Evolutionary conservation across 2,329 filamentous ascomycete genomes (phyloP), one percentile per base, ranked within the genome.

Genomic region (Hypoxylon sp.): DNA sequence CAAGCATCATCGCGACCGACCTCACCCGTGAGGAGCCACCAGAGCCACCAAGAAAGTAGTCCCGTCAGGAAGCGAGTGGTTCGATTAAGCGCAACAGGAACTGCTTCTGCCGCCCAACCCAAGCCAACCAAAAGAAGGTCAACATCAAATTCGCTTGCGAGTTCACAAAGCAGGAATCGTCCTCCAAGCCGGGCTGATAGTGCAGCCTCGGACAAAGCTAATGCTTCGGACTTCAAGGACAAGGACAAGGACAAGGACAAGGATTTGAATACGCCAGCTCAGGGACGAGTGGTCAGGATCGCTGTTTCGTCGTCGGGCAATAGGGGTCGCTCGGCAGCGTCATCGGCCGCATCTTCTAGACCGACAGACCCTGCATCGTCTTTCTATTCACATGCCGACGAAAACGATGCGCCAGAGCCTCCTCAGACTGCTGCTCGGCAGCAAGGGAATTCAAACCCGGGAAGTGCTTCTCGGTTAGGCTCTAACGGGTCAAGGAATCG

Each of bases 21-120:
- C 1, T 85, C 82, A 17, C 83, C 84, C 1, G 74, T 77, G 1
- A 78, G 76, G 51, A 84, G 80, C 53, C 72, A 74, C 39, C 62
- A 75, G 72, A 30, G 77, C 79, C 41, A 22, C 10, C 41, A 47
- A 47, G 84, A 86, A 41, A 78, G 76, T 56, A 87, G 84, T 68
- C 85, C 85, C 0, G 78, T 80, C 2, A 79, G 85, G 64, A 87
- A 86, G 72, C 79, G 86, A 41, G 83, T 88, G 28, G 84, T 88
- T 15, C 82, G 86, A 13, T 76, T 88, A 17, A 87, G 84, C 73
- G 81, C 81, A 59, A 80, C 82, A 1, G 79, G 84, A 72, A 62
- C 59, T n/a, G 43, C 70, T 17, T 54, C 67, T 15, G 62, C 68
- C 6, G 69, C 70, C 4, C 70, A 70, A 34, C 69, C 68, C 39